phyloP scores from a whole-genome alignment of 768 basidiomycete genomes.

The Sutorius australiensis region DNA sequence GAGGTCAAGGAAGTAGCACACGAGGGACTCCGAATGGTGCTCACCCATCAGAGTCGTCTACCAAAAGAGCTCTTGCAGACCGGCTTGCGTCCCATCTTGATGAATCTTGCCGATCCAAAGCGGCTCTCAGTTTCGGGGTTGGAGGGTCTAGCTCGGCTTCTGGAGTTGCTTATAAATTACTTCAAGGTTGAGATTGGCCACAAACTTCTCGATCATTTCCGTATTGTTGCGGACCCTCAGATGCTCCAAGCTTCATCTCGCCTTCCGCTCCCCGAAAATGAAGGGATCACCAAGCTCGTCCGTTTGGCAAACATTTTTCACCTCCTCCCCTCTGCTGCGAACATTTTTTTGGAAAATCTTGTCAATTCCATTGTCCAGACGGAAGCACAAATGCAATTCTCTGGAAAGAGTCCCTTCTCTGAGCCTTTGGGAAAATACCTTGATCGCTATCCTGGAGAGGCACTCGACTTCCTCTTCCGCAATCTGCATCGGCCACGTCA shows the following conservation, averaged over 20 bases:
- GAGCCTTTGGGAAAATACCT: slow-evolving; percentile 88
- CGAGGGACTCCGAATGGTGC: slow-evolving; percentile 84
- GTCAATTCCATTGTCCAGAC: slow-evolving; percentile 87
- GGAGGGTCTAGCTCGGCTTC: slow-evolving; percentile 88
- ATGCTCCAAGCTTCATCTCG: slow-evolving; percentile 77
- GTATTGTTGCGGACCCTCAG: slow-evolving; percentile 84
- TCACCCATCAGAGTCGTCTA: slow-evolving; percentile 84
- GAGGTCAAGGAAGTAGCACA: slow-evolving; percentile 96
- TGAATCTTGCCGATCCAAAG: slow-evolving; percentile 97
- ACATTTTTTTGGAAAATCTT: slow-evolving; percentile 86
- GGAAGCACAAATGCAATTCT: slow-evolving; percentile 88
- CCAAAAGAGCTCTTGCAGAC: slow-evolving; percentile 95
- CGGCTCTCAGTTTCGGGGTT: slow-evolving; percentile 87
- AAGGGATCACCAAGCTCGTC: slow-evolving; percentile 88
- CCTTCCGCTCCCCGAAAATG: slow-evolving; percentile 79
- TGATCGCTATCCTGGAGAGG: slow-evolving; percentile 83
- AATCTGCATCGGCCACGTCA: slow-evolving; percentile 76
- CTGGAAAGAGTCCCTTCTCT: slow-evolving; percentile 86
- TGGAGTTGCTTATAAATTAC: slow-evolving; percentile 95
- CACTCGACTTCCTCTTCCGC: slow-evolving; percentile 78
- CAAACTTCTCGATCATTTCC: slow-evolving; percentile 95
- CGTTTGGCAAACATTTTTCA: slow-evolving; percentile 98
- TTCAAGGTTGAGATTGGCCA: slow-evolving; percentile 99
- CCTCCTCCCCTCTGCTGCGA: slow-evolving; percentile 88
- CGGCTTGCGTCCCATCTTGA: slow-evolving; percentile 91